Percentiles rank a stretch among this genome's conserved stretches.
These are phyloP conservation scores for Sporothrix inflata DNA, from an alignment of 2,329 filamentous ascomycete species.

Conservation along the genomic window DNA sequence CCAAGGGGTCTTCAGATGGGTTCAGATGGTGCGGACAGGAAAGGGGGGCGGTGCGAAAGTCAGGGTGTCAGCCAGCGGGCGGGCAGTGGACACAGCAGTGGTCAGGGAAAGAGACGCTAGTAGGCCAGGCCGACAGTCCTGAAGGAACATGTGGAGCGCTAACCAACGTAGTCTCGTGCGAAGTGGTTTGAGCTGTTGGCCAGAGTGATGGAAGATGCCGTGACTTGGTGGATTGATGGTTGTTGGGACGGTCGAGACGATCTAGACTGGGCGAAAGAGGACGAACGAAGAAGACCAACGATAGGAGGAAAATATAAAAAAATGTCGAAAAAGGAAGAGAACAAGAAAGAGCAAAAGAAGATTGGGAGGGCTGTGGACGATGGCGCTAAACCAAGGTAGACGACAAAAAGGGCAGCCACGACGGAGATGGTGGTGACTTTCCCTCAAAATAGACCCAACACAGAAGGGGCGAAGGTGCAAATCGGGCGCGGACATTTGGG, in stretches of 20 bases:
- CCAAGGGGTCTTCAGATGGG: not conserved
- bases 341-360: not conserved
- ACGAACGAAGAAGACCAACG: not conserved
- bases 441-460: constrained; percentile 6
- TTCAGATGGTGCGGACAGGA: not conserved
- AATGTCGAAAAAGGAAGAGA: not conserved
- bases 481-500: not conserved
- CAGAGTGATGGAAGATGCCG: not conserved
- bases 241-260: no score
- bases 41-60: not conserved
- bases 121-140: not conserved
- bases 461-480: not conserved
- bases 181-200: no score
- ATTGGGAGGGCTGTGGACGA: not conserved
- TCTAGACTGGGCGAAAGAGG: not conserved
- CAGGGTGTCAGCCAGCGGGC: not conserved
- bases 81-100: not conserved
- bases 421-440: constrained; percentile 2
- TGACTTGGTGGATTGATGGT: not conserved
- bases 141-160: constrained; percentile 8
- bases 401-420: constrained; percentile 4
- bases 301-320: not conserved
- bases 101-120: not conserved
- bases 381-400: not conserved
- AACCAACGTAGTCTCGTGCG: not conserved